Evolutionary conservation across 495 filamentous ascomycete genomes (phyloP), one percentile per base, ranked within the genome.

Genomic region (Penicillium canariense): DNA sequence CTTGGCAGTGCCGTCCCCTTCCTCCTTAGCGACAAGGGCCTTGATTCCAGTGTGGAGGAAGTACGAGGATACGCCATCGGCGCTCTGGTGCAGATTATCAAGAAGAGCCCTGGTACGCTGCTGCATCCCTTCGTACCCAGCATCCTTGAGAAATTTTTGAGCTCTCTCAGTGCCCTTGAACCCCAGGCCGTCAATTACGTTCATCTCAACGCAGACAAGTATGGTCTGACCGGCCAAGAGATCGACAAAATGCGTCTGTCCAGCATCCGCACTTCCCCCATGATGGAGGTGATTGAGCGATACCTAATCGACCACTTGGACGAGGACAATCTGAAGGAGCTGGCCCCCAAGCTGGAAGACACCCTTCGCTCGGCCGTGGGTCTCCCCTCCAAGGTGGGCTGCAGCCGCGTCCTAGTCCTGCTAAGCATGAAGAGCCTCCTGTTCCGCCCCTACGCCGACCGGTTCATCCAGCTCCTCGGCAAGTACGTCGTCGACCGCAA

Each of bases 231-330:
- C 0, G 80, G 82, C n/a, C 87, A 96, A 50, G 71, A 82, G 59
- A 91, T 98, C 53, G 94, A 98, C 71, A 89, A 88, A 61, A 81
- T 87, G 67, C 82, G 94, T 47, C 80, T 90, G 30, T 83, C 77
- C n/a, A 85, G 81, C 62, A 88, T 96, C 17, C 87, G 89, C 25
- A 81, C 80, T 10, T 94, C 89, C n/a, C 92, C 94, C 1, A 85
- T 97, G 67, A 91, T 90, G 74, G 94, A 97, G 69, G 91, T 91
- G 18, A 90, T 97, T 60, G 91, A 96, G 53, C 81, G 90, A 61
- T 91, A 89, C 67, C 75, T 98, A 26, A 70, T 77, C 34, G 90
- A 96, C 58, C 82, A 85, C n/a, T 74, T 95, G 6, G 91, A 98
- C 65, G 84, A 84, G 4, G 67, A 70, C 12, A 85, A 86, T 25